Evolutionary conservation across 306 rosid species (phyloP).

Genomic region (Erythrophleum fordii): DNA sequence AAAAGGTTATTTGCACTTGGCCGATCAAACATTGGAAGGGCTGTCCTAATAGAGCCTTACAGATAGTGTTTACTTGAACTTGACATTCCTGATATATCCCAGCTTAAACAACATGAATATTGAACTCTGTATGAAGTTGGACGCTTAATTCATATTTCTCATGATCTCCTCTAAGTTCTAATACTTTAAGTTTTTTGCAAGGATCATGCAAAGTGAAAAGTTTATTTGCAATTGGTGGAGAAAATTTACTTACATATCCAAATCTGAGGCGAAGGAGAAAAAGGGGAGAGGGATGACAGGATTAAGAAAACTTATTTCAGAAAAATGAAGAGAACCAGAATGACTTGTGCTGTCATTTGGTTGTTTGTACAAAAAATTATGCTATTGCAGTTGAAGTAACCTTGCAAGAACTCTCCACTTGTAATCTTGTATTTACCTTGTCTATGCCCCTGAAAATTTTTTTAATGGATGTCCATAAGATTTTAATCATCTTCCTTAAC

Average conservation of each 20-base stretch:
- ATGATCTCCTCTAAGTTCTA: too few relatives aligned
- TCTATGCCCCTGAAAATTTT: background rate
- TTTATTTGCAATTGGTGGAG: background rate
- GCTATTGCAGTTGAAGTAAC: slow-evolving; percentile 13
- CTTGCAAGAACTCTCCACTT: background rate
- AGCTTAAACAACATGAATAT: background rate
- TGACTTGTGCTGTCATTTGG: slow-evolving; percentile 3
- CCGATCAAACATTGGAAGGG: background rate
- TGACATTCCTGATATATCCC: background rate
- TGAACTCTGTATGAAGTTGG: background rate
- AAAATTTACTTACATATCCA: background rate
- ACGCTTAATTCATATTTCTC: too few relatives aligned
- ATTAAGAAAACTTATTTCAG: background rate
- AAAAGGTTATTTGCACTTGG: background rate
- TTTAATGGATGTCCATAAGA: background rate
- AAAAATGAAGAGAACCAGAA: background rate
- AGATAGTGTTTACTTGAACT: background rate
- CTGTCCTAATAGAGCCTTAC: background rate
- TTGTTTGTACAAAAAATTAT: background rate
- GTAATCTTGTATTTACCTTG: background rate
- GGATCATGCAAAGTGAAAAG: background rate
- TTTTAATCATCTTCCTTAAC: background rate
- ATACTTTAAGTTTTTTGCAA: background rate
- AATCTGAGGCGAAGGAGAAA: background rate
- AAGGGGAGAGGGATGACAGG: background rate